Evolutionary conservation across 2,329 filamentous ascomycete genomes (phyloP).

Genomic region (Gyromitra esculenta): DNA sequence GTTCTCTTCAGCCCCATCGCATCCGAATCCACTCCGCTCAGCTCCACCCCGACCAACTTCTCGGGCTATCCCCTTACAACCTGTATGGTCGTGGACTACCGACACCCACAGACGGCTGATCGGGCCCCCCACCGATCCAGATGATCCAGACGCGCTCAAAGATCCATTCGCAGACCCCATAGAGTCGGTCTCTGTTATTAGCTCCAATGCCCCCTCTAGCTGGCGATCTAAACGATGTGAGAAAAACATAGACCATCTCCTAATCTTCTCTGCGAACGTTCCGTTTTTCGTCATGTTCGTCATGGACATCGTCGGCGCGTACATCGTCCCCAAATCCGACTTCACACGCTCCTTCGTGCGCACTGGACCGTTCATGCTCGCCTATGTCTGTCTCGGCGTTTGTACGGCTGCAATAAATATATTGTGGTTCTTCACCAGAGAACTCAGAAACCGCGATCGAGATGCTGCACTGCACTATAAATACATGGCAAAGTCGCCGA

Average conservation of each 20-base stretch:
- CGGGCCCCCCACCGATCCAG: no score
- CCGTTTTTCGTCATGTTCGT: slow-evolving; percentile 2
- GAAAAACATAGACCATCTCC: background rate
- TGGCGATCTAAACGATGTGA: background rate
- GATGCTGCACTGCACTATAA: background rate
- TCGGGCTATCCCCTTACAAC: background rate
- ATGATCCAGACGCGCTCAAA: background rate
- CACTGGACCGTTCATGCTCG: background rate
- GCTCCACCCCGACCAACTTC: background rate
- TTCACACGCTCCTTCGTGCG: slow-evolving; percentile 12
- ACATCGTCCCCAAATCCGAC: slow-evolving; percentile 3
- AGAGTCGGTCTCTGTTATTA: background rate
- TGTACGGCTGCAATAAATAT: background rate
- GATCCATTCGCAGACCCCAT: background rate
- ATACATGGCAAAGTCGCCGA: background rate
- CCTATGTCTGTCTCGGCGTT: background rate
- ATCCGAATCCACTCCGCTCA: background rate
- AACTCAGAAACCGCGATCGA: background rate
- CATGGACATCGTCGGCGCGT: slow-evolving; percentile 20
- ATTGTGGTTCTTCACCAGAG: background rate
- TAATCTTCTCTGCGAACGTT: background rate
- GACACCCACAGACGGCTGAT: no score
- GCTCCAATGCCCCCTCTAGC: no score
- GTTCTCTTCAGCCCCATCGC: background rate
- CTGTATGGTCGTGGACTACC: background rate